These are phyloP conservation scores for Elymus sibiricus DNA, from an alignment of 176 grass and related monocot species.

Conservation along the genomic window DNA sequence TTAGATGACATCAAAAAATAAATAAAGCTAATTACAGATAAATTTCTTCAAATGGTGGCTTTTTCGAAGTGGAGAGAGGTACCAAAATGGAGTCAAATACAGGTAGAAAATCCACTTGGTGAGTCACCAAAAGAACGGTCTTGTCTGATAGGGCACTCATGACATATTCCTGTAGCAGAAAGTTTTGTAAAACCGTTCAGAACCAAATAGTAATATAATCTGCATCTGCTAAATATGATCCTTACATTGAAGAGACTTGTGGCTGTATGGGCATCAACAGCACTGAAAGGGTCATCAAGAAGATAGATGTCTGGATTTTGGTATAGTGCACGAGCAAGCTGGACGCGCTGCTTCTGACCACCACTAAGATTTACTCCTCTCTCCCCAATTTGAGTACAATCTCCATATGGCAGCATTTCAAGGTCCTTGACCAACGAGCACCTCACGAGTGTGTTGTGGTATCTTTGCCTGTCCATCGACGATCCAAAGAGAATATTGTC, in stretches of 20 bases:
- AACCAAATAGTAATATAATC: not conserved
- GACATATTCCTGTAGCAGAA: conserved; percentile 67
- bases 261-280: conserved; percentile 92
- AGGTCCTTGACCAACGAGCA: conserved; percentile 86
- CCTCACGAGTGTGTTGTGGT: conserved; percentile 56
- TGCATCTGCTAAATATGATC: not conserved
- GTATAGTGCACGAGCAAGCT: conserved; percentile 90
- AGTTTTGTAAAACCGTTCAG: not conserved
- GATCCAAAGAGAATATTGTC: conserved; percentile 94
- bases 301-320: conserved; percentile 90
- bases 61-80: not conserved
- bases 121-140: conserved; percentile 79
- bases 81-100: conserved; percentile 84
- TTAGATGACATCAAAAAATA: conserved; percentile 8
- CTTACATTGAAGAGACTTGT: conserved; percentile 88
- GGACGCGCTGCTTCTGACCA: conserved; percentile 91
- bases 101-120: conserved; percentile 94
- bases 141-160: conserved; percentile 80
- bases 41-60: not conserved
- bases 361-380: conserved; percentile 95
- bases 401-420: conserved; percentile 69
- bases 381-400: conserved; percentile 86
- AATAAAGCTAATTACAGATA: not conserved
- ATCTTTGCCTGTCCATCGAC: conserved; percentile 63
- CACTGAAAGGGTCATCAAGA: conserved; percentile 96